Evolutionary conservation across 306 rosid genomes (phyloP), one percentile per base, ranked within the genome.

Genomic region (Prunus mongolica): DNA sequence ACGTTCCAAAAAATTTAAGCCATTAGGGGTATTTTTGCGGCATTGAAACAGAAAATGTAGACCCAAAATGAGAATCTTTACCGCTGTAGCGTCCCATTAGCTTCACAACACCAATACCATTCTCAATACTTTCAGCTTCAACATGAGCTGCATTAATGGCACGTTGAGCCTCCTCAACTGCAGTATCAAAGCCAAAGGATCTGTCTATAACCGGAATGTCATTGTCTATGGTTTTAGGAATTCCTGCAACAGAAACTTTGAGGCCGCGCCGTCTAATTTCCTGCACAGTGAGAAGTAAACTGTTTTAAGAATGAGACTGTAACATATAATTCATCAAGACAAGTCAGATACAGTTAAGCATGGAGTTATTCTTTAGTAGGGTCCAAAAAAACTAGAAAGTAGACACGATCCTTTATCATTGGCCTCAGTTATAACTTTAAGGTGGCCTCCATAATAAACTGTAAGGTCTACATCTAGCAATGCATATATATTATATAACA

Each of bases 161-260:
- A 68, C 98, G 98, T 76, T 93, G 98, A 84, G 98, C 98, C 87
- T 93, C 96, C 85, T 93, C 98, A 65, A 93, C 98, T 9, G 98
- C 98, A 73, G 96, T 82, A 85, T 93, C 97, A 84, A 90, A 90
- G 72, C 97, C 97, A 85, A 90, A 93, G 66, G 98, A 93, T 88
- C 80, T 93, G 88, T 90, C 98, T 50, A 93, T 89, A 77, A 93
- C 88, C 68, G 84, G 84, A 69, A 85, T 85, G 78, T 85, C 88
- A 69, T 85, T 85, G 66, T 85, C 88, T 52, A 85, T 85, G 66
- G 88, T 85, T 56, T 85, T 85, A 28, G 88, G 88, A 69, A 85
- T 77, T 82, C 88, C 88, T 32, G 58, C 84, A 76, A 85, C 86
- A 15, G 84, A 78, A 76, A 82, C 86, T 85, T 85, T 82, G 18